Base-by-base conservation (phyloP, 192 early-diverging fungal genomes). In the Backusella mclennaniae region DNA sequence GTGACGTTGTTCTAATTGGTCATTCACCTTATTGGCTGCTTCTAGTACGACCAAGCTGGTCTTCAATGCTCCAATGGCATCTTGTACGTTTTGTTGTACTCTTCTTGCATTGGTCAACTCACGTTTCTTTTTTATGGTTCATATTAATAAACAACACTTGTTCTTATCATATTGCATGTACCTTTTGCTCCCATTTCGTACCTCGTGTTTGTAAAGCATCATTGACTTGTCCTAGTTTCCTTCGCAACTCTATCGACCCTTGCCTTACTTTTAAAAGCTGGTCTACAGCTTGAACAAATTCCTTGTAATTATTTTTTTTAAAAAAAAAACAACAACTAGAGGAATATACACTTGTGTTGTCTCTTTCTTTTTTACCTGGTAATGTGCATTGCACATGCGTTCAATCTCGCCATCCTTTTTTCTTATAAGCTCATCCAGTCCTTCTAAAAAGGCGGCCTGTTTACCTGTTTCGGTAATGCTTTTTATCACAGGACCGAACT, bases 351-450 rank as follows among this genome's bases (percentile, higher is more conserved):
- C 21, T 14, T 6, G 0, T 31, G 17, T 73, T 81, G 36, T 19
- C 23, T 8, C 0, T n/a, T 3, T n/a, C 0, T 36, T 15, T 56
- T 9, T 52, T 71, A 94, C 96, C 87, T 98, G 94, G 83, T 97
- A 97, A 82, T 99, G 94, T 80, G 91, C 89, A 79, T 93, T 94
- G 83, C 98, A 99, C 87, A 99, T 94, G 73, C 94, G 91, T 86
- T 98, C 97, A 75, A 99, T 99, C 82, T 99, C 98, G 33, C 89
- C 88, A 77, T 98, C 97, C 77, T 99, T 99, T 67, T 89, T 89
- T 69, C 90, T 85, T 29, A 96, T 93, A 79, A 98, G 96, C 41
- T 85, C 42, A 35, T 90, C 86, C 15, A 99, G 87, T 68, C 95
- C 93, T 39, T 97, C 93, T 15, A 91, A 81, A 72, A 98, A 98